These are phyloP conservation scores for Leptomonas seymouri DNA, from an alignment of 208 protist genomes.

Conservation along the genomic window DNA sequence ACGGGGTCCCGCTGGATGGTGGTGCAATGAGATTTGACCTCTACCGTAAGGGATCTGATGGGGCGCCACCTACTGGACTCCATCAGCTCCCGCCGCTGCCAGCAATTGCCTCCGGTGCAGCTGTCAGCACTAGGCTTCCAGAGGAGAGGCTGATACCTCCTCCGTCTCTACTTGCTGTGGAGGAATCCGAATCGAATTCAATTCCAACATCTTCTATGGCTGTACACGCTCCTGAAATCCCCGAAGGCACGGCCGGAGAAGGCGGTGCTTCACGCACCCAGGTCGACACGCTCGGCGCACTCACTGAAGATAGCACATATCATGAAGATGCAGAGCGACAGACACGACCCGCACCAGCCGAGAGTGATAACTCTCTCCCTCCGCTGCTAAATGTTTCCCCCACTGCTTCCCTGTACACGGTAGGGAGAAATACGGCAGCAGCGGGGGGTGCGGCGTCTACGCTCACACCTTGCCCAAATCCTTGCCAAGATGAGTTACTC, in stretches of 20 bases:
- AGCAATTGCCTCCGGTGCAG: neutral
- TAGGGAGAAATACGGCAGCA: neutral
- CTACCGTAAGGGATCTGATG: neutral
- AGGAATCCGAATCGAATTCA: no score
- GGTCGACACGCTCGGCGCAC: no score
- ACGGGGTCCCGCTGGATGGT: constrained; percentile 10
- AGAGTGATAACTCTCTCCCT: neutral
- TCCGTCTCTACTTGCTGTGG: neutral
- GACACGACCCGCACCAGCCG: no score
- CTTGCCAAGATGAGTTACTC: constrained; percentile 17
- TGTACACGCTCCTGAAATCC: no score
- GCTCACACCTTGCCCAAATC: neutral
- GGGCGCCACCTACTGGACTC: constrained; percentile 1
- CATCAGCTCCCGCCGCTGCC: constrained; percentile 6
- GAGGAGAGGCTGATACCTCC: constrained; percentile 13
- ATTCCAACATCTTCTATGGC: no score
- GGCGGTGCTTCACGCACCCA: no score
- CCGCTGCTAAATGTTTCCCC: neutral
- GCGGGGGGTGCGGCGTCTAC: no score
- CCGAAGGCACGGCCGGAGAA: no score
- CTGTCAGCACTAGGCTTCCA: constrained; percentile 1
- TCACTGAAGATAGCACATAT: no score
- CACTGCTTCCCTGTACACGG: neutral
- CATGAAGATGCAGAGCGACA: no score
- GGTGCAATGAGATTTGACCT: neutral